A percentile compares a stretch with the other conserved stretches of the same genome.
These are phyloP conservation scores for Colletotrichum coccodes DNA, from an alignment of 2,329 filamentous ascomycete genomes.

Conservation along the genomic window DNA sequence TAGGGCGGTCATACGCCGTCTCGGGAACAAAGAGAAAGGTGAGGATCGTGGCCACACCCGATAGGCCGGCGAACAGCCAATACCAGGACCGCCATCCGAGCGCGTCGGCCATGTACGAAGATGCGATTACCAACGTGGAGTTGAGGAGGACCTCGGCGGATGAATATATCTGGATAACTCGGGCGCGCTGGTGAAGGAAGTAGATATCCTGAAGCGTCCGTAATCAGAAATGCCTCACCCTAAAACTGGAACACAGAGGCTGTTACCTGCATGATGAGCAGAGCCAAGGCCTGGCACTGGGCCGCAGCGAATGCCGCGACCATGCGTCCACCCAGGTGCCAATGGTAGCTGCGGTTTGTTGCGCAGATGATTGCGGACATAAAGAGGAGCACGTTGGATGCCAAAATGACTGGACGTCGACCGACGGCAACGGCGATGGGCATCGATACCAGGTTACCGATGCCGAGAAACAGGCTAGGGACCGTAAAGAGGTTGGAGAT, in stretches of 20 bases:
- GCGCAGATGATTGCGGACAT: conserved; percentile 35
- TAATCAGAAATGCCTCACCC: background rate
- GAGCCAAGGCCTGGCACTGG: conserved; percentile 18
- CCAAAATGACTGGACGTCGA: conserved; percentile 43
- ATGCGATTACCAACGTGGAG: conserved; percentile 14
- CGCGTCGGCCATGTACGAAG: conserved; percentile 20
- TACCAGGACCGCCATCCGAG: conserved; percentile 23
- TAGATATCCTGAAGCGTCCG: conserved; percentile 9
- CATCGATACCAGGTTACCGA: conserved; percentile 45
- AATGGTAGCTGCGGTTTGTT: conserved; percentile 25
- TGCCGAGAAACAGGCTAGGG: conserved; percentile 40
- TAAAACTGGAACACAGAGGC: background rate
- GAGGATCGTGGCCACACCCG: conserved; percentile 12
- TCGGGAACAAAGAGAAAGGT: conserved; percentile 28
- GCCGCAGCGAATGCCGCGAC: conserved; percentile 15
- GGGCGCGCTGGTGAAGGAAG: conserved; percentile 25
- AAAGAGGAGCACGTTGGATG: conserved; percentile 40
- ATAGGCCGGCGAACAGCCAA: conserved; percentile 24
- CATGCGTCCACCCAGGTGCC: conserved; percentile 25
- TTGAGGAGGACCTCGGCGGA: conserved; percentile 22
- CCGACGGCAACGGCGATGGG: conserved; percentile 45
- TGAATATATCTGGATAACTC: conserved; percentile 20
- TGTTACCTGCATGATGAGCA: conserved; percentile 17
- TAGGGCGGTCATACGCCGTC: conserved; percentile 22
- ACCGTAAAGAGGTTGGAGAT: conserved; percentile 42